Evolutionary conservation across 2,329 filamentous ascomycete genomes (phyloP).

Genomic region (Colletotrichum scovillei): DNA sequence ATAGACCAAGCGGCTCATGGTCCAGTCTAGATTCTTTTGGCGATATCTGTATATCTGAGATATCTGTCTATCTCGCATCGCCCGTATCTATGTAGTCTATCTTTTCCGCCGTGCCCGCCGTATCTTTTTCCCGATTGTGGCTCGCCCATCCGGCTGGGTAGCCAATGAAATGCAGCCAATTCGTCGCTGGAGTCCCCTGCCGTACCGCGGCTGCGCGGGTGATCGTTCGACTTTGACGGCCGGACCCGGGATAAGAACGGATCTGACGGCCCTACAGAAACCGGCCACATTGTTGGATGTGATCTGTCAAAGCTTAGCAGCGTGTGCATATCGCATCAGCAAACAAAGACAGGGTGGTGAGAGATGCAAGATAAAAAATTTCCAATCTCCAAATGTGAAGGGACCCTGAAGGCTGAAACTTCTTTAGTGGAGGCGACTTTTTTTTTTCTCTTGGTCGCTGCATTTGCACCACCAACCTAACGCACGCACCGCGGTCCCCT

Average conservation of each 20-base stretch:
- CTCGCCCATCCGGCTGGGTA: neutral
- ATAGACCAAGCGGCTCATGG: neutral
- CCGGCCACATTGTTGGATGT: neutral
- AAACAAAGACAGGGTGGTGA: neutral
- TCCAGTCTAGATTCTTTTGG: neutral
- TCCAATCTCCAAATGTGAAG: neutral
- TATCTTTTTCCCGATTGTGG: slow-evolving; percentile 18
- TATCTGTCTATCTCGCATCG: slow-evolving; percentile 10
- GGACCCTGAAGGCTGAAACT: slow-evolving; percentile 32
- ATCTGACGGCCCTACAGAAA: slow-evolving; percentile 9
- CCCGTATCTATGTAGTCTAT: slow-evolving; percentile 5
- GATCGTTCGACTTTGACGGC: slow-evolving; percentile 26
- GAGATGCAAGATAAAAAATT: neutral
- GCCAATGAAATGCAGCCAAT: neutral
- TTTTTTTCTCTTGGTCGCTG: neutral
- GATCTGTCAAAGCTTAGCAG: slow-evolving; percentile 1
- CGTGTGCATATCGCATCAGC: neutral
- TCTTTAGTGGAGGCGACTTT: slow-evolving; percentile 22
- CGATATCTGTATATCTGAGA: slow-evolving; percentile 2
- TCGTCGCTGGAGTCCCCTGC: neutral
- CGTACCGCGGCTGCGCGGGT: neutral
- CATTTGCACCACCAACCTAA: neutral
- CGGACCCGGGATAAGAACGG: slow-evolving; percentile 5
- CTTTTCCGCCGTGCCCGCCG: slow-evolving; percentile 5
- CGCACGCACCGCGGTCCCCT: neutral